Evolutionary conservation across 2,329 filamentous ascomycete species (phyloP).

Genomic region (Fusarium tjaetaba): DNA sequence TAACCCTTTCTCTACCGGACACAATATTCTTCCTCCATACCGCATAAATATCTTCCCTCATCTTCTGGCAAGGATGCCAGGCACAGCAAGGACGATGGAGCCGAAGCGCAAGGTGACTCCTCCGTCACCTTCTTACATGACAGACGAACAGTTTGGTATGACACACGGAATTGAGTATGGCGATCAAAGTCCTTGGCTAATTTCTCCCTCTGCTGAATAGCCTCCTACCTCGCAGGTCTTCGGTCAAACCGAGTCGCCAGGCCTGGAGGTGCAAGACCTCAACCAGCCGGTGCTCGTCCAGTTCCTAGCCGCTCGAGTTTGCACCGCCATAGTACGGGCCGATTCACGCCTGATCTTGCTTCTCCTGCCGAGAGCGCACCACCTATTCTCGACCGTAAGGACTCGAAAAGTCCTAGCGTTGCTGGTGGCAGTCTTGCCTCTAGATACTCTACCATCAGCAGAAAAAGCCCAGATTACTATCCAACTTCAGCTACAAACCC

Average conservation of each 20-base stretch:
- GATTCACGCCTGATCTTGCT: conserved; percentile 46
- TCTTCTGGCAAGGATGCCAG: conserved; percentile 42
- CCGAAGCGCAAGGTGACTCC: conserved; percentile 65
- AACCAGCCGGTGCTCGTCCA: conserved; percentile 53
- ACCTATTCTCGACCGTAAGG: conserved; percentile 40
- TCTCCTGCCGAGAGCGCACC: conserved; percentile 42
- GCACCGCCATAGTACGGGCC: conserved; percentile 44
- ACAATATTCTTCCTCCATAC: conserved; percentile 32
- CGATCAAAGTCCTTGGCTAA: conserved; percentile 30
- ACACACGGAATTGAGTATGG: conserved; percentile 18
- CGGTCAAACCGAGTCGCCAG: conserved; percentile 73
- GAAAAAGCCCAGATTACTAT: conserved; percentile 63
- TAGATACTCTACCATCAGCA: conserved; percentile 59
- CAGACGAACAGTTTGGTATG: conserved; percentile 73
- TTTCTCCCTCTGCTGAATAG: conserved; percentile 53
- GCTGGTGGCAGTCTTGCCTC: conserved; percentile 58
- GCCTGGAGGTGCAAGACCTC: conserved; percentile 76
- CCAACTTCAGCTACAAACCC: conserved; percentile 55
- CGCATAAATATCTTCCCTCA: conserved; percentile 16
- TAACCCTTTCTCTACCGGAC: conserved; percentile 18
- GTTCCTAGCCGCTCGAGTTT: conserved; percentile 43
- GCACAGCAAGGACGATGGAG: conserved; percentile 48
- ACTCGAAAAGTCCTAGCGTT: conserved; percentile 52
- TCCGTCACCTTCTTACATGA: conserved; percentile 72
- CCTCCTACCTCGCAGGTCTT: conserved; percentile 75